Percentiles rank a stretch among this genome's conserved stretches.
phyloP scores from a whole-genome alignment of 768 basidiomycete species.

The Tulasnella sp. region DNA sequence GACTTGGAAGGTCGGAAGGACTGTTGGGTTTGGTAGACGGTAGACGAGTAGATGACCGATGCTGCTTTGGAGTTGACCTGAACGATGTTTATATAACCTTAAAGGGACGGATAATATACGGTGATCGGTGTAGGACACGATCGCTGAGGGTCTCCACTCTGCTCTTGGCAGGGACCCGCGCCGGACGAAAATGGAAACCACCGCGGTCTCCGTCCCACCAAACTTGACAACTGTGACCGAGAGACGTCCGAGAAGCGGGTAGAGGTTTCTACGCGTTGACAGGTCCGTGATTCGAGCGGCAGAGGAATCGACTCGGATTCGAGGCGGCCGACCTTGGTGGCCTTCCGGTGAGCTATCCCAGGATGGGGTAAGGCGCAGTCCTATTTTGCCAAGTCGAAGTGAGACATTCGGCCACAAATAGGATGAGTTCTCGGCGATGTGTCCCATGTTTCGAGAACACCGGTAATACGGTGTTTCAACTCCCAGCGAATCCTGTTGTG shows the following conservation, averaged over 20 bases:
- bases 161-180: too few species aligned
- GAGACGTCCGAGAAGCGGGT: not conserved
- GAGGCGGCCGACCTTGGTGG: not conserved
- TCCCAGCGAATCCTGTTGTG: not conserved
- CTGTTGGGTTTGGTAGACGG: not conserved
- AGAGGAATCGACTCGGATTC: not conserved
- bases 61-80: not conserved
- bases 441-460: not conserved
- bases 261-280: not conserved
- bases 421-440: not conserved
- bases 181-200: not conserved
- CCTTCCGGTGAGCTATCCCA: not conserved
- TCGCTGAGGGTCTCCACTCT: not conserved
- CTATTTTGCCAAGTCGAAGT: not conserved
- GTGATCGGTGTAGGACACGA: not conserved
- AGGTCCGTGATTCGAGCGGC: not conserved
- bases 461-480: not conserved
- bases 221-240: not conserved
- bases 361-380: not conserved
- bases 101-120: not conserved
- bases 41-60: not conserved
- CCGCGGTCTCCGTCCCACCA: not conserved
- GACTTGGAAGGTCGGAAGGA: not conserved
- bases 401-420: slow-evolving; percentile 2
- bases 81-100: not conserved